These are phyloP conservation scores for Chlorella sorokiniana DNA, from an alignment of 139 green algal genomes.

Conservation along the genomic window DNA sequence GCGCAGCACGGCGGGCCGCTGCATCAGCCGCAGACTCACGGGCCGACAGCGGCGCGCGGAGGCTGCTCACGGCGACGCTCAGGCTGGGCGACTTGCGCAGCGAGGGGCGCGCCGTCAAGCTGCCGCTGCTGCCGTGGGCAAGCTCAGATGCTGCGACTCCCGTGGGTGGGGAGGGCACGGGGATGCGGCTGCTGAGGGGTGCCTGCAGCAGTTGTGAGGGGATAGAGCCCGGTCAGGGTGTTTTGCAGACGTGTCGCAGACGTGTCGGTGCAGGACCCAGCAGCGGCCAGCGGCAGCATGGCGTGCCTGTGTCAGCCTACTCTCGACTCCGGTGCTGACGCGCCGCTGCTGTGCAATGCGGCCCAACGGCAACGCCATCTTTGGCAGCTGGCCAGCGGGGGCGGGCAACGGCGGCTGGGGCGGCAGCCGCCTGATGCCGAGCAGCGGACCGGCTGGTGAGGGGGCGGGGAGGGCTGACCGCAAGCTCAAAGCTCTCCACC, in stretches of 20 bases:
- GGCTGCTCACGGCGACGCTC: conserved; percentile 4
- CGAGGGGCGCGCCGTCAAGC: conserved; percentile 16
- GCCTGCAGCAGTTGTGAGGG: background rate
- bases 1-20: background rate
- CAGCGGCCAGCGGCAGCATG: too few relatives aligned
- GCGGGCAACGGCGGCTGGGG: background rate
- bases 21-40: conserved; percentile 23
- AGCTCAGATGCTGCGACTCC: background rate
- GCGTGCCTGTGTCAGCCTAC: background rate
- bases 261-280: too few relatives aligned
- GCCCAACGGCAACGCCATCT: background rate
- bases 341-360: background rate
- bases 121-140: conserved; percentile 10
- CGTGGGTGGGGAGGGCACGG: background rate
- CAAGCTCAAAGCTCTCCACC: background rate
- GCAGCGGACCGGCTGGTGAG: background rate
- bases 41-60: background rate
- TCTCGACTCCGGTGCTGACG: background rate
- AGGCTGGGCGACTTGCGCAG: conserved; percentile 5
- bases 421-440: background rate
- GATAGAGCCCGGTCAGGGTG: too few relatives aligned
- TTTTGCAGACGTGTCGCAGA: background rate
- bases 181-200: conserved; percentile 15
- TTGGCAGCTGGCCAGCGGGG: background rate
- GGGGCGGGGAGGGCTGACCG: conserved; percentile 18